These are phyloP conservation scores for Takashimella tepidaria DNA, from an alignment of 1,284 basidiomycete species.

Conservation along the genomic window DNA sequence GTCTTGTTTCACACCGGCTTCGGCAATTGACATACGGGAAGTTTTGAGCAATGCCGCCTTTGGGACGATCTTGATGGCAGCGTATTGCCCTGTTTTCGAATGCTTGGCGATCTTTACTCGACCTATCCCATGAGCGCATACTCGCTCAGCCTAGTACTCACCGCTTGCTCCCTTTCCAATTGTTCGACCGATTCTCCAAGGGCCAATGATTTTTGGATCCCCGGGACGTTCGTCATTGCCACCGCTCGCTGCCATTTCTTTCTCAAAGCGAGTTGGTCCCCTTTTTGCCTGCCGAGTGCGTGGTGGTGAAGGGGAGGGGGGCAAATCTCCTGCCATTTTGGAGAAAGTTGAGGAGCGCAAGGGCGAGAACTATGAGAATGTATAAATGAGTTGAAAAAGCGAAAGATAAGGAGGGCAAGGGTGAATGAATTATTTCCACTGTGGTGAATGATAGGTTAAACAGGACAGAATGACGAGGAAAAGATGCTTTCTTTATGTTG, in stretches of 20 bases:
- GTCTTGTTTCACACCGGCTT: conserved; percentile 58
- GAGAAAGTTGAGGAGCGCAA: background rate
- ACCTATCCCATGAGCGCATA: conserved; percentile 51
- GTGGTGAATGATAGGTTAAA: too few species aligned
- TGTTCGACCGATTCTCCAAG: conserved; percentile 89
- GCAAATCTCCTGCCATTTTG: background rate
- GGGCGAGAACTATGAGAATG: background rate
- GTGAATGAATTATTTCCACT: too few species aligned
- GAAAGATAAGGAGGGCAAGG: background rate
- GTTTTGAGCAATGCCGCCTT: conserved; percentile 65
- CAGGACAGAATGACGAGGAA: too few species aligned
- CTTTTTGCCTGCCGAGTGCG: conserved; percentile 15
- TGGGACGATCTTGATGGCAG: conserved; percentile 92
- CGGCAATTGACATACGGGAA: conserved; percentile 64
- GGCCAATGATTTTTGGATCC: conserved; percentile 61
- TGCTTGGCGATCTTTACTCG: conserved; percentile 86
- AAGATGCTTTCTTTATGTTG: background rate
- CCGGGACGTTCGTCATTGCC: conserved; percentile 37
- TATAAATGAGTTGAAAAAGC: background rate
- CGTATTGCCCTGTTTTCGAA: conserved; percentile 75
- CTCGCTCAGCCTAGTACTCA: conserved; percentile 44
- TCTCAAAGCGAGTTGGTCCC: conserved; percentile 31
- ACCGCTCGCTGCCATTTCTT: conserved; percentile 29
- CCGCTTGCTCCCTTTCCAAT: conserved; percentile 89
- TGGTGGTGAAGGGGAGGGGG: conserved; percentile 27